phyloP scores from a whole-genome alignment of 1,139 yeast genomes.

The Hyphopichia fennica region DNA sequence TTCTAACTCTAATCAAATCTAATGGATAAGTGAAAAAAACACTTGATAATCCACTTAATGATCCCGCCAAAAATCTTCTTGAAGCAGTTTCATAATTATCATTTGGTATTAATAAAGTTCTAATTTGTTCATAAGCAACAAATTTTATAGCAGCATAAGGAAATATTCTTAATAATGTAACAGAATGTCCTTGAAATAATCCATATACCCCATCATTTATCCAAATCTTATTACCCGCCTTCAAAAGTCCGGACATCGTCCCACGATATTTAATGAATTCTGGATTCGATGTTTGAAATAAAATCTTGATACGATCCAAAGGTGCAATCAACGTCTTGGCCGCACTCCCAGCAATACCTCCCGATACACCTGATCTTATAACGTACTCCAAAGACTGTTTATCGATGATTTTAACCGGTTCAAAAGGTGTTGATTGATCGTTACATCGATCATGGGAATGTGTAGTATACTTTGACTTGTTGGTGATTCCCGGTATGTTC shows the following conservation, averaged over 20 bases:
- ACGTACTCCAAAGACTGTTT: constrained; percentile 79
- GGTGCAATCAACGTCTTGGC: constrained; percentile 97
- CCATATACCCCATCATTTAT: constrained; percentile 75
- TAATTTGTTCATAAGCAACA: constrained; percentile 93
- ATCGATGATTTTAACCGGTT: constrained; percentile 34
- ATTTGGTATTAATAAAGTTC: constrained; percentile 75
- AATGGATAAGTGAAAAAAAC: constrained; percentile 92
- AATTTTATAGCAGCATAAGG: constrained; percentile 98
- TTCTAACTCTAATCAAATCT: constrained; percentile 83
- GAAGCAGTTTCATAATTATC: constrained; percentile 74
- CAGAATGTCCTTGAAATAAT: constrained; percentile 93
- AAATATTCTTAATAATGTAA: constrained; percentile 83
- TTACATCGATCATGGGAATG: constrained; percentile 8
- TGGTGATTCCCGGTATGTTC: not conserved
- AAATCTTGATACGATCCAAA: constrained; percentile 86
- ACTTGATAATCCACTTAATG: constrained; percentile 81
- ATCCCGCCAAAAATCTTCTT: constrained; percentile 84
- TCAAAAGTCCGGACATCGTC: constrained; percentile 69
- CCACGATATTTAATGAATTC: constrained; percentile 81
- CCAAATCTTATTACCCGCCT: constrained; percentile 71
- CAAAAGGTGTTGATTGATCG: constrained; percentile 32
- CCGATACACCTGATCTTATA: constrained; percentile 83
- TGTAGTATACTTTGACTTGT: too few species aligned
- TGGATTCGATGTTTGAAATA: constrained; percentile 94
- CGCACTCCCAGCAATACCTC: constrained; percentile 94